These are phyloP conservation scores for Pseudopyrenochaeta lycopersici DNA, from an alignment of 2,329 filamentous ascomycete genomes.

Conservation along the genomic window DNA sequence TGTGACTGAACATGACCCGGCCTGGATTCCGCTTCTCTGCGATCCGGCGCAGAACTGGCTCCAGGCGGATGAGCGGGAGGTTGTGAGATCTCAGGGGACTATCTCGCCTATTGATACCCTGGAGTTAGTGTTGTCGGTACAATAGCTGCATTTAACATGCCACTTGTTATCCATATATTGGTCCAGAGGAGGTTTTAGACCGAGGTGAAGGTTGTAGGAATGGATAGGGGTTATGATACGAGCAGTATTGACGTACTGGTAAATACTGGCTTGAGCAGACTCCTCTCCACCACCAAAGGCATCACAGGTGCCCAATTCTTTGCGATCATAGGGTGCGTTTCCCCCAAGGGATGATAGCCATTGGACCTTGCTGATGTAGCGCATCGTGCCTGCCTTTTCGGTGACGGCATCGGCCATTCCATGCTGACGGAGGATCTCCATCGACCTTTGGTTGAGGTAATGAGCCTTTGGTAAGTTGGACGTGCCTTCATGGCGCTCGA, in stretches of 20 bases:
- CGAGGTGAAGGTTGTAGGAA: no score
- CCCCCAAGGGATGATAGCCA: constrained; percentile 22
- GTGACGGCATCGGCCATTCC: no score
- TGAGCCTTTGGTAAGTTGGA: constrained; percentile 47
- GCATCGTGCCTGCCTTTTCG: constrained; percentile 24
- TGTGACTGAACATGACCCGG: constrained; percentile 35
- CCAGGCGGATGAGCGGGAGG: constrained; percentile 48
- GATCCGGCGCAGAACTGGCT: constrained; percentile 43
- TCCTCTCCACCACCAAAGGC: no score
- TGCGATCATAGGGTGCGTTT: no score
- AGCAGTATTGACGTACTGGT: no score
- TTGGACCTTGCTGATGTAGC: no score
- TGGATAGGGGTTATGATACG: no score
- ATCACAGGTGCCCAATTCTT: no score
- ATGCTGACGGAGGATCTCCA: constrained; percentile 43
- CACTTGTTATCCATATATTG: no score
- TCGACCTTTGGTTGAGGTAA: constrained; percentile 42
- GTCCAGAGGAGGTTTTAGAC: no score
- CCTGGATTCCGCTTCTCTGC: constrained; percentile 42
- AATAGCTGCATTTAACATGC: constrained; percentile 45
- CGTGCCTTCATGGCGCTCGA: constrained; percentile 42
- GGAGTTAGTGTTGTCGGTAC: no score
- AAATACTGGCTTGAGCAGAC: no score
- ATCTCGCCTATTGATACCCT: constrained; percentile 27
- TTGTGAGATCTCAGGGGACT: constrained; percentile 36